Percentiles rank a stretch among this genome's conserved stretches.
Conservation (phyloP, 2,329 filamentous ascomycete genomes). For the Colletotrichum falcatum region DNA sequence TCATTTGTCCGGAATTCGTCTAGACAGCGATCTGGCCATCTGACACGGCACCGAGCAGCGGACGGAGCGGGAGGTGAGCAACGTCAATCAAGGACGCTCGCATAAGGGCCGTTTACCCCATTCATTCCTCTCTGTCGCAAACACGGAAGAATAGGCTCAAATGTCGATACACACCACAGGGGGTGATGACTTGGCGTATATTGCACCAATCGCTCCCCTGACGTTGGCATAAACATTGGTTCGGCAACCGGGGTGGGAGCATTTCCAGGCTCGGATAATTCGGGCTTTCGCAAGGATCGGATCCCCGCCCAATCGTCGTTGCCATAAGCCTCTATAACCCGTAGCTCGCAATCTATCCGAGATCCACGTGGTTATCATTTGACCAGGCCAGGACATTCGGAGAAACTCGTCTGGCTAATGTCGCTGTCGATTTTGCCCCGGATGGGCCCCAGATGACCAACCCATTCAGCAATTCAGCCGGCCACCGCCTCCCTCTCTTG, state of each 20-base stretch:
- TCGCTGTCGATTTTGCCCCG: neutral
- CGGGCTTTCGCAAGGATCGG: slow-evolving; percentile 15
- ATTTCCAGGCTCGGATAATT: slow-evolving; percentile 21
- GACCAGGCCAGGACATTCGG: neutral
- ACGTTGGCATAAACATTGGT: slow-evolving; percentile 4
- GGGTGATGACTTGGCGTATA: neutral
- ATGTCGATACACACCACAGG: neutral
- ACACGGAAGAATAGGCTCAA: neutral
- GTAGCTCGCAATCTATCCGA: slow-evolving; percentile 28
- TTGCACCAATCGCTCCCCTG: neutral
- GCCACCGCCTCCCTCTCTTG: neutral
- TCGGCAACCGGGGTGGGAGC: neutral
- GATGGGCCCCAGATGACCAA: neutral
- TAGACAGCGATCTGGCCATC: neutral
- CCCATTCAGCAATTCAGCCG: slow-evolving; percentile 18
- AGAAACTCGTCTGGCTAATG: slow-evolving; percentile 11
- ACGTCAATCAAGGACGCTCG: neutral
- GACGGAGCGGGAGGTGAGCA: neutral
- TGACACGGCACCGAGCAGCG: neutral
- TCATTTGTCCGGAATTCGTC: neutral
- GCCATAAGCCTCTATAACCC: slow-evolving; percentile 2
- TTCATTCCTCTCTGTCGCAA: neutral
- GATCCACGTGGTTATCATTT: neutral
- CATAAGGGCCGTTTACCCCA: neutral
- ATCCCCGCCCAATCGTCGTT: slow-evolving; percentile 8